These are phyloP conservation scores for Trypanosoma brucei DNA, from an alignment of 208 protist genomes.

Conservation along the genomic window DNA sequence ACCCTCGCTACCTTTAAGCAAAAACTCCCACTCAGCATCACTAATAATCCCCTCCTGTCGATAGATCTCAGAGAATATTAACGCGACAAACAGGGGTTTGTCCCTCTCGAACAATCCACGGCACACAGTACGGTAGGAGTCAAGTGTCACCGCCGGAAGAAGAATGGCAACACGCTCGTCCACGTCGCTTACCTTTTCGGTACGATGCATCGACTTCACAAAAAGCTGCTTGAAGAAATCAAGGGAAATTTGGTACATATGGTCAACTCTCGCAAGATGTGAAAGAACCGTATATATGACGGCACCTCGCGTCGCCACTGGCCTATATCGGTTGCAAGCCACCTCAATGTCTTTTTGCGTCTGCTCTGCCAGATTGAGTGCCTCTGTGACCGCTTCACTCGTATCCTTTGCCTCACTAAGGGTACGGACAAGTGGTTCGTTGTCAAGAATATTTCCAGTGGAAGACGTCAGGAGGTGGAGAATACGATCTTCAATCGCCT, in stretches of 20 bases:
- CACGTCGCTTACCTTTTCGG: slow-evolving; percentile 72
- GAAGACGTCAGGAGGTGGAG: slow-evolving; percentile 88
- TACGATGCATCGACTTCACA: slow-evolving; percentile 82
- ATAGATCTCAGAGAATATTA: slow-evolving; percentile 89
- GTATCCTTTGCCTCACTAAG: slow-evolving; percentile 92
- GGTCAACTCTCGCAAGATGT: slow-evolving; percentile 84
- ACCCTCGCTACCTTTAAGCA: slow-evolving; percentile 86
- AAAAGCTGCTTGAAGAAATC: slow-evolving; percentile 93
- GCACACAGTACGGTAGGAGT: slow-evolving; percentile 92
- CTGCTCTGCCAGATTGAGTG: slow-evolving; percentile 89
- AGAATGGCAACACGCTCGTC: slow-evolving; percentile 74
- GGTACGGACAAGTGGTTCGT: slow-evolving; percentile 94
- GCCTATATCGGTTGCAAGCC: slow-evolving; percentile 90
- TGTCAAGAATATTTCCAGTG: slow-evolving; percentile 95
- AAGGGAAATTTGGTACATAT: slow-evolving; percentile 94
- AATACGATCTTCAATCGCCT: slow-evolving; percentile 93
- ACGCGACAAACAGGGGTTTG: slow-evolving; percentile 95
- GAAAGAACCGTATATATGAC: slow-evolving; percentile 95
- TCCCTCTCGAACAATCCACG: slow-evolving; percentile 94
- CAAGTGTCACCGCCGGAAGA: slow-evolving; percentile 80
- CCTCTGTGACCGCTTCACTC: slow-evolving; percentile 84
- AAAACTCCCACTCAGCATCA: slow-evolving; percentile 85
- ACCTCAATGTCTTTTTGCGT: slow-evolving; percentile 93
- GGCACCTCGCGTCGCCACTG: slow-evolving; percentile 91
- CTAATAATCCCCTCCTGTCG: slow-evolving; percentile 60